phyloP scores from a whole-genome alignment of 805 yeast species.

The Cyberlindnera petersonii region DNA sequence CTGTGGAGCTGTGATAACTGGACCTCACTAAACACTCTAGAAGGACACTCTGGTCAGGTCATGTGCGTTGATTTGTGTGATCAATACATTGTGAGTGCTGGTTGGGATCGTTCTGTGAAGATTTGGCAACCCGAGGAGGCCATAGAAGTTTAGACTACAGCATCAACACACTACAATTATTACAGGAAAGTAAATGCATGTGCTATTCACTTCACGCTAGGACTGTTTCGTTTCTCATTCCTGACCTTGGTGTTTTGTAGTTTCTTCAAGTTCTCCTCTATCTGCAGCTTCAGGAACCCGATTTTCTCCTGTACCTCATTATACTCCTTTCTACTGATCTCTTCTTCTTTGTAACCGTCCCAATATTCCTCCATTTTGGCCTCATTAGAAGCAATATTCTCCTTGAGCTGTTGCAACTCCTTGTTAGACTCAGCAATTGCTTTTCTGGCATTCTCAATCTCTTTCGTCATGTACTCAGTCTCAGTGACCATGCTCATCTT shows the following conservation, averaged over 20 bases:
- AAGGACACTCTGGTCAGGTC: slow-evolving; percentile 63
- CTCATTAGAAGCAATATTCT: slow-evolving; percentile 12
- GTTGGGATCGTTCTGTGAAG: slow-evolving; percentile 19
- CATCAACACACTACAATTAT: too few species aligned
- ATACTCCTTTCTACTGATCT: slow-evolving; percentile 15
- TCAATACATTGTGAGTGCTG: slow-evolving; percentile 31
- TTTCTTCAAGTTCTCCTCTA: slow-evolving; percentile 22
- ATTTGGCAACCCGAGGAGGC: slow-evolving; percentile 46
- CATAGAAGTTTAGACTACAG: too few species aligned
- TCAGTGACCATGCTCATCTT: slow-evolving; percentile 52
- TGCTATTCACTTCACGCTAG: slow-evolving; percentile 11
- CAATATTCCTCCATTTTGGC: slow-evolving; percentile 18
- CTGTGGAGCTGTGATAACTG: slow-evolving; percentile 70
- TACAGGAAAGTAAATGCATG: neutral
- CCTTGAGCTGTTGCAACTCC: slow-evolving; percentile 27
- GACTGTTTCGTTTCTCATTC: slow-evolving; percentile 20
- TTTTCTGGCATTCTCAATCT: slow-evolving; percentile 48
- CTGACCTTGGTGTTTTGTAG: slow-evolving; percentile 19
- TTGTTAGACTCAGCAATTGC: slow-evolving; percentile 44
- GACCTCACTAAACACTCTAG: slow-evolving; percentile 49
- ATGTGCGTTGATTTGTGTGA: slow-evolving; percentile 63
- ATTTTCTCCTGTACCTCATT: slow-evolving; percentile 13
- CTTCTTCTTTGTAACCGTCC: slow-evolving; percentile 16
- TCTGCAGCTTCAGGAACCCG: slow-evolving; percentile 13
- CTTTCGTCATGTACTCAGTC: slow-evolving; percentile 57